A percentile compares a stretch with the other conserved stretches of the same genome.
Evolutionary conservation across 306 rosid genomes (phyloP).

Genomic region (Cyclanthera cordifolia): DNA sequence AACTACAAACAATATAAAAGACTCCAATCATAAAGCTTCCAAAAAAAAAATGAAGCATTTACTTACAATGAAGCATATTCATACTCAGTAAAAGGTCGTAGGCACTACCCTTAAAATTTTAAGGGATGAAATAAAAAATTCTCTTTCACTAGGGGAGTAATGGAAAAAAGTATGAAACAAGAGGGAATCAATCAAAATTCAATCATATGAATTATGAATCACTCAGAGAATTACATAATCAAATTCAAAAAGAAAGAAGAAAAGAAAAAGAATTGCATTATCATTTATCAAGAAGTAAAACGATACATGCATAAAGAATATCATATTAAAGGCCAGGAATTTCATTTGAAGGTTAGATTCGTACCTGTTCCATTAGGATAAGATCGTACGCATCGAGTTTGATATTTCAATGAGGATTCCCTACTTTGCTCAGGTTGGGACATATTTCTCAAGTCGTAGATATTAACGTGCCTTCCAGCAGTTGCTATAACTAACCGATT

Average conservation of each 20-base stretch:
- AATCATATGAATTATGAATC: background rate
- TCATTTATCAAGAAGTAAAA: background rate
- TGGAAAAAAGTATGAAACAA: background rate
- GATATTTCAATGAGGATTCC: constrained; percentile 90
- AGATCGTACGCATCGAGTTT: constrained; percentile 86
- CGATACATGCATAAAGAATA: background rate
- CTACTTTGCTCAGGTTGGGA: constrained; percentile 95
- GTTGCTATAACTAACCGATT: constrained; percentile 90
- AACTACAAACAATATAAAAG: too few relatives aligned
- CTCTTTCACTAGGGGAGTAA: background rate
- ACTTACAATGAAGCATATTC: too few relatives aligned
- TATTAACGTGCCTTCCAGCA: constrained; percentile 91
- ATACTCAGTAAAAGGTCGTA: background rate
- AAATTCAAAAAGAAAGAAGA: too few relatives aligned
- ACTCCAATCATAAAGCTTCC: background rate
- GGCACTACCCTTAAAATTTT: background rate
- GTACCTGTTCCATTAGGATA: constrained; percentile 67
- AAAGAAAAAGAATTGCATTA: too few relatives aligned
- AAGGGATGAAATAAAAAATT: background rate
- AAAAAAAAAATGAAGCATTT: background rate
- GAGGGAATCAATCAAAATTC: background rate
- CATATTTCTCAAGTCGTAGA: constrained; percentile 94
- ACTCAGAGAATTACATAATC: background rate
- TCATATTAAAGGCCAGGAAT: constrained; percentile 3
- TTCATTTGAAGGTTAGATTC: too few relatives aligned